Base-by-base conservation (phyloP, 169 alveolate genomes). In the Perkinsus marinus region DNA sequence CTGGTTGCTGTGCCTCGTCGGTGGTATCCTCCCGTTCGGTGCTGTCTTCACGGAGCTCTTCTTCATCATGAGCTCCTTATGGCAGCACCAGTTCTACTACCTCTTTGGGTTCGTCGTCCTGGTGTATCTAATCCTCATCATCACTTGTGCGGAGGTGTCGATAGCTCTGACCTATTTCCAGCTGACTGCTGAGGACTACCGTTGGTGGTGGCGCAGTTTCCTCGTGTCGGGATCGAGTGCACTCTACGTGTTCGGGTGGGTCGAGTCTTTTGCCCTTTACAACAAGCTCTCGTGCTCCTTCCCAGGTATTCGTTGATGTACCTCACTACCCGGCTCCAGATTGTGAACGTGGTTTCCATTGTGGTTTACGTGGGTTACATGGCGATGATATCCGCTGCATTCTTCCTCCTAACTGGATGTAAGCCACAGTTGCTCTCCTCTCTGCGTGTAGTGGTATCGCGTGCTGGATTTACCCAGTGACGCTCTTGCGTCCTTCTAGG, bases 81-180 rank as follows among this genome's bases (percentile, higher is more conserved):
- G 98, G 98, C 96, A 93, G 41, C 96, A 95, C 90, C 94, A 94
- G 91, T 93, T 96, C 93, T 96, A 96, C 95, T 95, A 95, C 91
- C 93, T 96, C 91, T 95, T 95, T 90, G 97, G 97, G 93, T 95
- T 94, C 92, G 90, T 96, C 39, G 93, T 94, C 92, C 92, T 93
- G 68, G 93, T 93, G 17, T 90, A 93, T 68, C 91, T 94, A 36
- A 90, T 95, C 10, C 93, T 95, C 43, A 93, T 94, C 30, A 68
- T 94, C 41, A 93, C 94, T 19, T 93, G 95, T 89, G 96, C 96
- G 90, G 97, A 95, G 91, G 92, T 94, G 39, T 91, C 95, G 17
- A 94, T 95, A 89, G 91, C 95, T 68, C 68, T 94, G 90, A 94
- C 94, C 7, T 95, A 93, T 92, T 92, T 94, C 68, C 91, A 95